Evolutionary conservation across 345 rosid genomes (phyloP).

Genomic region (Pugionium dolabratum): DNA sequence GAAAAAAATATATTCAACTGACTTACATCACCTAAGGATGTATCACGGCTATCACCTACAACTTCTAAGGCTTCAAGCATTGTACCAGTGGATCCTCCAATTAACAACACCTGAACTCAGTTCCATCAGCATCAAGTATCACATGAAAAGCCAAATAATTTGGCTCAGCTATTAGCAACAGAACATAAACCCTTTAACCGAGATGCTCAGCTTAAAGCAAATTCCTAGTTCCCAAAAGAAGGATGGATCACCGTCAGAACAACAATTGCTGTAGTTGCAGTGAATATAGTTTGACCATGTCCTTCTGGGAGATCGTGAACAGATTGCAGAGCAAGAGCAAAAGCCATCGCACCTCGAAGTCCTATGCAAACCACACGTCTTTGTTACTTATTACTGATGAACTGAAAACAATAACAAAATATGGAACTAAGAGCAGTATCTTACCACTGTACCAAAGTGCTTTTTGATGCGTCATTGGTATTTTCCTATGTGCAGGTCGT

Average conservation of each 20-base stretch:
- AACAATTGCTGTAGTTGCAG: constrained; percentile 96
- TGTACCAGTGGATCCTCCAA: constrained; percentile 98
- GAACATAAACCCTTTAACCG: not conserved
- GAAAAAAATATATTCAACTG: not conserved
- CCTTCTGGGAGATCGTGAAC: constrained; percentile 97
- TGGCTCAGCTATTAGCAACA: constrained; percentile 1
- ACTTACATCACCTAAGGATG: constrained; percentile 74
- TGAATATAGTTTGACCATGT: constrained; percentile 97
- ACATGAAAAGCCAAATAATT: constrained; percentile 10
- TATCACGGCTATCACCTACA: constrained; percentile 74
- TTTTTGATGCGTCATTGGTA: constrained; percentile 90
- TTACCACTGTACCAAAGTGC: constrained; percentile 99
- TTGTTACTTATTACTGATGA: constrained; percentile 23
- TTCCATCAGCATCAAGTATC: constrained; percentile 17
- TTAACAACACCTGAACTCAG: constrained; percentile 67
- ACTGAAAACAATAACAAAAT: not conserved
- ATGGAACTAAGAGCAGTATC: constrained; percentile 33
- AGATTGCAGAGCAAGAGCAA: constrained; percentile 99
- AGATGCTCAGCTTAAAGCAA: not conserved
- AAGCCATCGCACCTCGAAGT: constrained; percentile 99
- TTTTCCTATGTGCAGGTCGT: constrained; percentile 74
- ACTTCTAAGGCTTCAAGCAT: constrained; percentile 96
- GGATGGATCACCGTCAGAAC: constrained; percentile 68
- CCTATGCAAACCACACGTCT: constrained; percentile 50
- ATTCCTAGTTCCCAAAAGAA: constrained; percentile 26